Conservation (phyloP, 176 grass and related monocot species). For the Miscanthus lutarioriparius region DNA sequence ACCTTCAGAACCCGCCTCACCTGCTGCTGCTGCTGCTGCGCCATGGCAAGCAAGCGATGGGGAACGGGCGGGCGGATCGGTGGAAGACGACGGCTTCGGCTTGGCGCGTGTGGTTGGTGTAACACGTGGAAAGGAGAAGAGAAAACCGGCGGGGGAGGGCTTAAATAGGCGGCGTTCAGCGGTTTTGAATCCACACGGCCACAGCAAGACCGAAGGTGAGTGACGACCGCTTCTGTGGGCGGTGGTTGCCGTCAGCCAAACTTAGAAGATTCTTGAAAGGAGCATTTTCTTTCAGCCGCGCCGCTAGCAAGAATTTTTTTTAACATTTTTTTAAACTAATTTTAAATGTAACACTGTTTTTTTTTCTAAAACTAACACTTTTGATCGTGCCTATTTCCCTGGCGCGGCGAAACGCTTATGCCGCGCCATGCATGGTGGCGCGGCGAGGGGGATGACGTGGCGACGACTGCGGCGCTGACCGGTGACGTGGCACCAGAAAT, state of each 20-base stretch:
- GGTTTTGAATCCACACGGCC: conserved; percentile 3
- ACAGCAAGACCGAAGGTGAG: background rate
- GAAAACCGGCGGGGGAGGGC: background rate
- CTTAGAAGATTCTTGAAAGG: background rate
- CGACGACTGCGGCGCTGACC: too few relatives aligned
- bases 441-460: too few relatives aligned
- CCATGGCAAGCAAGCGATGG: conserved; percentile 29
- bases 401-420: too few relatives aligned
- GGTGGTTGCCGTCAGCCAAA: background rate
- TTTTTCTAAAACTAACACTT: too few relatives aligned
- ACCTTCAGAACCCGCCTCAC: conserved; percentile 55
- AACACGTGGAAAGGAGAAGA: background rate
- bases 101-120: conserved; percentile 9
- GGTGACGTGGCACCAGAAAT: too few relatives aligned
- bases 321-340: too few relatives aligned
- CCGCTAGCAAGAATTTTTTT: too few relatives aligned
- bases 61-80: background rate
- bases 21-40: conserved; percentile 1
- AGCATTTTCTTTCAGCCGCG: background rate
- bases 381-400: too few relatives aligned
- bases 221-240: background rate
- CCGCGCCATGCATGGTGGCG: too few relatives aligned
- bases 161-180: background rate
- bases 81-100: background rate
- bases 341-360: too few relatives aligned